Evolutionary conservation across 1,139 yeast genomes (phyloP).

Genomic region (Suhomyces taliae): DNA sequence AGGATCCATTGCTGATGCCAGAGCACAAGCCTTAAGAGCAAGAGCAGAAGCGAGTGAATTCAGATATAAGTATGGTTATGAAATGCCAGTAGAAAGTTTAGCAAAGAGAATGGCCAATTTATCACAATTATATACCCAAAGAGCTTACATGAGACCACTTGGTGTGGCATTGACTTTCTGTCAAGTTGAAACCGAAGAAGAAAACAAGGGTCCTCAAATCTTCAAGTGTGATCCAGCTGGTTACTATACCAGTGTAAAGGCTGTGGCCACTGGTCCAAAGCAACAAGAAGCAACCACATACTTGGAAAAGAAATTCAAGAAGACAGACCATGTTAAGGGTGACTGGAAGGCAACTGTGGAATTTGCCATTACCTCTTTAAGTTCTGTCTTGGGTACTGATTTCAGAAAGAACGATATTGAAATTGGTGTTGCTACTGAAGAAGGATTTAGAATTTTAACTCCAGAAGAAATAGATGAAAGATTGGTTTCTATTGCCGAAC

Average conservation of each 20-base stretch:
- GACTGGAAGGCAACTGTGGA: constrained; percentile 91
- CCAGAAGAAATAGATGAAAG: constrained; percentile 93
- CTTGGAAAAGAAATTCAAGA: constrained; percentile 88
- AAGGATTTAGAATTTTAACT: constrained; percentile 68
- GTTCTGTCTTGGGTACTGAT: constrained; percentile 86
- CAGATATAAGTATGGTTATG: constrained; percentile 91
- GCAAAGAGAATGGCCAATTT: constrained; percentile 95
- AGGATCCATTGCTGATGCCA: constrained; percentile 95
- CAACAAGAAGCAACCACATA: constrained; percentile 94
- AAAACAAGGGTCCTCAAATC: constrained; percentile 75
- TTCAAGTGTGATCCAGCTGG: constrained; percentile 98
- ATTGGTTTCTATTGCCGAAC: constrained; percentile 91
- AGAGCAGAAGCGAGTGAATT: constrained; percentile 94
- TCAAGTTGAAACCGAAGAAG: constrained; percentile 68
- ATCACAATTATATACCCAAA: constrained; percentile 92
- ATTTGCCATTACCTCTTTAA: constrained; percentile 80
- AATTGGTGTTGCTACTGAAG: constrained; percentile 80
- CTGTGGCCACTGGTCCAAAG: constrained; percentile 94
- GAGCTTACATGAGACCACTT: constrained; percentile 98
- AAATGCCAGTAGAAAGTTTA: constrained; percentile 92
- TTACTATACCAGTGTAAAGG: constrained; percentile 86
- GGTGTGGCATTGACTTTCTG: constrained; percentile 91
- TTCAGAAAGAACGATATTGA: constrained; percentile 92
- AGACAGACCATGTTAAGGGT: constrained; percentile 69
- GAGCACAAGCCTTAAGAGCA: constrained; percentile 87